Evolutionary conservation across 208 protist species (phyloP).

Genomic region (Tritrichomonas foetus): DNA sequence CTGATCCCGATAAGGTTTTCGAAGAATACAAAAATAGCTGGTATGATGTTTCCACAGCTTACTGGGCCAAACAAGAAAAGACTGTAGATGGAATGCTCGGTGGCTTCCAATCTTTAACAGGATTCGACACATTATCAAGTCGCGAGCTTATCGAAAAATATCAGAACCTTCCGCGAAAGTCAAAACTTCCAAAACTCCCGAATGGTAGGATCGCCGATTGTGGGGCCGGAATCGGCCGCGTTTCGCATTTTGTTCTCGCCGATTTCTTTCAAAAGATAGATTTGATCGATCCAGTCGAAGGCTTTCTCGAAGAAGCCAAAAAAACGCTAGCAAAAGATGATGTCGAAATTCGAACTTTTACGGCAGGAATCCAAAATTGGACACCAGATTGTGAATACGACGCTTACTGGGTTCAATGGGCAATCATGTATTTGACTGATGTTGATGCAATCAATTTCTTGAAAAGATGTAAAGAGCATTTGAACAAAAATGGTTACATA

Average conservation of each 20-base stretch:
- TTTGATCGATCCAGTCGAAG: background rate
- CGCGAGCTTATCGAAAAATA: background rate
- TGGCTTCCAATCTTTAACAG: background rate
- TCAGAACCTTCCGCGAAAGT: background rate
- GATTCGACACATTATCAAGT: background rate
- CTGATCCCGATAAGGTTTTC: conserved; percentile 10
- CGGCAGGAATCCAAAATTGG: background rate
- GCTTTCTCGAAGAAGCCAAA: background rate
- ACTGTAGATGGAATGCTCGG: conserved; percentile 14
- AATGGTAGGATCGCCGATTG: background rate
- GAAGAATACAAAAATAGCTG: background rate
- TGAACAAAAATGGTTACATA: background rate
- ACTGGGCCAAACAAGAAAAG: background rate
- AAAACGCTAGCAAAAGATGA: background rate
- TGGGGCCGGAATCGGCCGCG: conserved; percentile 12
- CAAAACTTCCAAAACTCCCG: background rate
- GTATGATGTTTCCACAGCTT: background rate
- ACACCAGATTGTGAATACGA: background rate
- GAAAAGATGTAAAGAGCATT: background rate
- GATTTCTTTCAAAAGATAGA: background rate
- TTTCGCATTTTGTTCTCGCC: background rate
- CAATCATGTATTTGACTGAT: background rate
- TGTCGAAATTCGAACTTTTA: background rate
- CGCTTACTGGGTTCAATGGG: conserved; percentile 7
- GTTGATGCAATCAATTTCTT: background rate